phyloP scores from a whole-genome alignment of 2,329 filamentous ascomycete species.

The Kalmusia sp. region DNA sequence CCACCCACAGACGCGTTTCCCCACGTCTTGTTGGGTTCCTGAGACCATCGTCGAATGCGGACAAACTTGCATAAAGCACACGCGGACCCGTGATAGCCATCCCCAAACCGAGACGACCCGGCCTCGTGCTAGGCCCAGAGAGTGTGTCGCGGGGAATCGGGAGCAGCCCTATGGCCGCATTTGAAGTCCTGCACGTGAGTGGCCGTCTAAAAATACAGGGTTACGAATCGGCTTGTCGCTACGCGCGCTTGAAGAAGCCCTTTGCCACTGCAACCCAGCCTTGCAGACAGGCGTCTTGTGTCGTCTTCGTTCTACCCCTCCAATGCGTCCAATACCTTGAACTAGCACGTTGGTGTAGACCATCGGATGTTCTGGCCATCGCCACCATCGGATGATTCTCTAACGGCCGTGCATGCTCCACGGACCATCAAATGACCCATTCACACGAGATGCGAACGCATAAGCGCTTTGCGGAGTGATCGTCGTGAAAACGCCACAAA shows the following conservation, averaged over 20 bases:
- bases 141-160: slow-evolving; percentile 40
- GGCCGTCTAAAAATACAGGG: not conserved
- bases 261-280: no score
- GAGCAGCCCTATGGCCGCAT: slow-evolving; percentile 24
- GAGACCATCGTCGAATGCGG: slow-evolving; percentile 22
- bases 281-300: no score
- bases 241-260: not conserved
- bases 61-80: slow-evolving; percentile 27
- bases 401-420: not conserved
- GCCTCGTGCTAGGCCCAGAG: slow-evolving; percentile 16
- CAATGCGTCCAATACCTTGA: no score
- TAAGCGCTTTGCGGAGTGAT: not conserved
- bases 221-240: not conserved
- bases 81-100: slow-evolving; percentile 15
- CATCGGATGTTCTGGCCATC: no score
- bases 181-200: slow-evolving; percentile 23
- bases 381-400: not conserved
- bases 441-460: not conserved
- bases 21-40: not conserved
- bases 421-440: not conserved
- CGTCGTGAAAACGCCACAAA: no score
- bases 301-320: no score
- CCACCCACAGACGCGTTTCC: not conserved
- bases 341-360: no score
- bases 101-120: slow-evolving; percentile 23